A percentile compares a stretch with the other conserved stretches of the same genome.
Conservation (phyloP, 306 rosid species). For the Quercus wislizeni region DNA sequence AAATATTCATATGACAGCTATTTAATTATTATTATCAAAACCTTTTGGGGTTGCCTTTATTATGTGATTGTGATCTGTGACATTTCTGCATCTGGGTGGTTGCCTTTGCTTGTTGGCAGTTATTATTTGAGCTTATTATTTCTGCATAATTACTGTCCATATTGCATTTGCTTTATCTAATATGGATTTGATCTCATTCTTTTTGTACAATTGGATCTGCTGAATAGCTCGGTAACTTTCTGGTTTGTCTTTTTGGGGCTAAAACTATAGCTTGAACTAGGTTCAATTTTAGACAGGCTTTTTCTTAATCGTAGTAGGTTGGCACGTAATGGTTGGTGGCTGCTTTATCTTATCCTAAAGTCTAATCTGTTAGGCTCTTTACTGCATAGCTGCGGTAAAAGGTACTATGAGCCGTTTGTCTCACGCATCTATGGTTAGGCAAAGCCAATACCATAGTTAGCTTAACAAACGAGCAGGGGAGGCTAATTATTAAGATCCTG, state of each 20-base stretch:
- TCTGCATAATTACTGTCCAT: neutral
- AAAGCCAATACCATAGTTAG: too few relatives aligned
- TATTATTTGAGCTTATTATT: neutral
- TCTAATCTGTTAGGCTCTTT: too few relatives aligned
- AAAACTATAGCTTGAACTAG: too few relatives aligned
- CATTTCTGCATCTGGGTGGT: neutral
- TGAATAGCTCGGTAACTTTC: neutral
- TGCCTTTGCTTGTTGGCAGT: constrained; percentile 15
- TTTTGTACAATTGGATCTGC: constrained; percentile 13
- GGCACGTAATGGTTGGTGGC: too few relatives aligned
- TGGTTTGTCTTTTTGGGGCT: neutral
- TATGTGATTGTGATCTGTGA: constrained; percentile 19
- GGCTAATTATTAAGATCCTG: neutral
- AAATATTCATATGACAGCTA: constrained; percentile 2
- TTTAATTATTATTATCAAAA: neutral
- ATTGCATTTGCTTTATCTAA: neutral
- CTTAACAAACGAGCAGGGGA: too few relatives aligned
- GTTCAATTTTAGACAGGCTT: too few relatives aligned
- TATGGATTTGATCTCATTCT: neutral
- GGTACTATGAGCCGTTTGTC: too few relatives aligned
- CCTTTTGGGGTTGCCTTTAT: neutral
- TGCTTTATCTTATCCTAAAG: too few relatives aligned
- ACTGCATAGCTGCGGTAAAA: too few relatives aligned
- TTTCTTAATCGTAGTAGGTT: too few relatives aligned
- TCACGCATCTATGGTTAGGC: too few relatives aligned